phyloP scores from a whole-genome alignment of 177 flowering plant species.

The Vitis hybrid region DNA sequence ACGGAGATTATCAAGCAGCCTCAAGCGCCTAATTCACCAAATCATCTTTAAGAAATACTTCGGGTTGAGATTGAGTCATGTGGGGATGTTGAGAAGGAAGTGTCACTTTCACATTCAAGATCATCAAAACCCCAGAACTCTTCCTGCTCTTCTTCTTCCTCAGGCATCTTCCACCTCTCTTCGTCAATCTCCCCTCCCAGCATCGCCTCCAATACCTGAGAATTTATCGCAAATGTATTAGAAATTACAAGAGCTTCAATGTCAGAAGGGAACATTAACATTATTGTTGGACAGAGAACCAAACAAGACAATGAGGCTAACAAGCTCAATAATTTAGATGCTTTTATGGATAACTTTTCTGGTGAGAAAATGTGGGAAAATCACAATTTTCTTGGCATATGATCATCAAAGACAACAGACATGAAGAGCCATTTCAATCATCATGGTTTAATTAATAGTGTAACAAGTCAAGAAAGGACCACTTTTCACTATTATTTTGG shows the following conservation, averaged over 20 bases:
- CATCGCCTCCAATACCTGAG: conserved; percentile 70
- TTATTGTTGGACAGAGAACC: too few relatives aligned
- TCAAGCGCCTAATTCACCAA: not conserved
- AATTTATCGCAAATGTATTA: not conserved
- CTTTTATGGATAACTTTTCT: too few relatives aligned
- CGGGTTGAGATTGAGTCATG: conserved; percentile 38
- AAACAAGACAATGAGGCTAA: too few relatives aligned
- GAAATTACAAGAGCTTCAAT: too few relatives aligned
- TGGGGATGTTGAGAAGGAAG: conserved; percentile 53
- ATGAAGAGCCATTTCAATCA: too few relatives aligned
- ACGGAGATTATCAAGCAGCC: too few relatives aligned
- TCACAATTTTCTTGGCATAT: too few relatives aligned
- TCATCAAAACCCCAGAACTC: conserved; percentile 88
- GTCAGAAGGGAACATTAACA: not conserved
- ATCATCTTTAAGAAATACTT: conserved; percentile 28
- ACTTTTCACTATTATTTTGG: conserved; percentile 7
- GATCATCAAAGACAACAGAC: too few relatives aligned
- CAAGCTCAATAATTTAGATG: too few relatives aligned
- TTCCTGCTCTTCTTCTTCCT: conserved; percentile 63
- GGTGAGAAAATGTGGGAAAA: too few relatives aligned
- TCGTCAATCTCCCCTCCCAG: conserved; percentile 39
- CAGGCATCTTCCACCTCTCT: conserved; percentile 80
- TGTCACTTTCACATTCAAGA: conserved; percentile 67
- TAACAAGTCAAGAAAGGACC: not conserved
- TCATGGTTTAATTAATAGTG: not conserved